A percentile compares a stretch with the other conserved stretches of the same genome.
Evolutionary conservation across 2,329 filamentous ascomycete genomes (phyloP).

Genomic region (Aureobasidium zeae): DNA sequence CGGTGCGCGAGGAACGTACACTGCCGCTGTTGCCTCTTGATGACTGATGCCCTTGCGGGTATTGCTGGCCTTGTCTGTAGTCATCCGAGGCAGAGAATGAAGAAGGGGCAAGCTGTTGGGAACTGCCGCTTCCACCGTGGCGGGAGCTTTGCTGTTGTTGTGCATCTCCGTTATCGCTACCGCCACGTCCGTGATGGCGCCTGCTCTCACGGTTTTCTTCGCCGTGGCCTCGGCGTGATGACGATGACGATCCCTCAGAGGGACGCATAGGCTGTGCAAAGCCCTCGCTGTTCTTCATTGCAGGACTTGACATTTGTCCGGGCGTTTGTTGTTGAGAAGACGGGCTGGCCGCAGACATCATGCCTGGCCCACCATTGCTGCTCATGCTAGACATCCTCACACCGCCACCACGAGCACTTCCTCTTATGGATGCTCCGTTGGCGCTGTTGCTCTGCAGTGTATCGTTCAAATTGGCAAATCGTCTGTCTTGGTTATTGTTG

Average conservation of each 20-base stretch:
- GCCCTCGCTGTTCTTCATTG: background rate
- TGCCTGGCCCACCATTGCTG: background rate
- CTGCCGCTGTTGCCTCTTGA: background rate
- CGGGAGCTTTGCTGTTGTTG: too few species aligned
- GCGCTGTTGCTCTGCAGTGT: slow-evolving; percentile 14
- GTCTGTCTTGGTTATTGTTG: slow-evolving; percentile 22
- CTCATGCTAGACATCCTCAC: background rate
- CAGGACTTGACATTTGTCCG: background rate
- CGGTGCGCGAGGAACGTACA: background rate
- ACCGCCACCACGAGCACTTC: background rate
- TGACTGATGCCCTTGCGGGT: too few species aligned
- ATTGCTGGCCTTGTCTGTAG: too few species aligned
- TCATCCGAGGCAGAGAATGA: too few species aligned
- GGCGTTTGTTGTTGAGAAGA: background rate
- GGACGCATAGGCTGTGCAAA: background rate
- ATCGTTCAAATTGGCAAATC: slow-evolving; percentile 25
- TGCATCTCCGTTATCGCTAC: too few species aligned
- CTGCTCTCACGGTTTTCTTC: too few species aligned
- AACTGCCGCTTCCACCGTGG: too few species aligned
- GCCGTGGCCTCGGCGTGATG: too few species aligned
- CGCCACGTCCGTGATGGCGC: too few species aligned
- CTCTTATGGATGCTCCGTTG: slow-evolving; percentile 15
- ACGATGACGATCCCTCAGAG: background rate
- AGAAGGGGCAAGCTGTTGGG: too few species aligned
- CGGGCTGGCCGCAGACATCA: too few species aligned